Conservation (phyloP, 192 early-diverging fungal species). For the Gamsiella multidivaricata region DNA sequence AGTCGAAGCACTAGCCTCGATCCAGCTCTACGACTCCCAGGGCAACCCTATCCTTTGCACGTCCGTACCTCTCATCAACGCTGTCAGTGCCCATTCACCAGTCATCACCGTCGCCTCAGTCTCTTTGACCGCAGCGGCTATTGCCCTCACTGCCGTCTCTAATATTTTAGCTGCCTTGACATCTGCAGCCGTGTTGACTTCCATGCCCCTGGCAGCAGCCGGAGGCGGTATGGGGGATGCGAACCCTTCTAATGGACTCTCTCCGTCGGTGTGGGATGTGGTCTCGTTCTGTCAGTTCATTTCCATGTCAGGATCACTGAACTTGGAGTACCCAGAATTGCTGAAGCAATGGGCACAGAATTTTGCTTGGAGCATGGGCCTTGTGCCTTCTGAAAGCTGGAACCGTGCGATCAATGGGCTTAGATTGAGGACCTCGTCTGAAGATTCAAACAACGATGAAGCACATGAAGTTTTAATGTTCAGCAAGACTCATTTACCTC, state of each 20-base stretch:
- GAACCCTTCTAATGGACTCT: not conserved
- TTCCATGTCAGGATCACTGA: slow-evolving; percentile 45
- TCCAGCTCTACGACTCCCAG: slow-evolving; percentile 30
- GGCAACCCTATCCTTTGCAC: slow-evolving; percentile 30
- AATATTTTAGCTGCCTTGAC: slow-evolving; percentile 28
- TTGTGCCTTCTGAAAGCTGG: slow-evolving; percentile 18
- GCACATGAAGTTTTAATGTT: not conserved
- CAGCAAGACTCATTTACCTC: not conserved
- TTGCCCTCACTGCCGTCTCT: slow-evolving; percentile 20
- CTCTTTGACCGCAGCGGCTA: slow-evolving; percentile 18
- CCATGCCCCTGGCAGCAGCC: slow-evolving; percentile 16
- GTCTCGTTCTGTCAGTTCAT: slow-evolving; percentile 54
- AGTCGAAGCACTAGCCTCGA: slow-evolving; percentile 31
- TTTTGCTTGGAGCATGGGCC: slow-evolving; percentile 55
- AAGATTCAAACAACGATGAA: not conserved
- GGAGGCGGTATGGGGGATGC: slow-evolving; percentile 2
- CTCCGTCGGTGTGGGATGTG: slow-evolving; percentile 43
- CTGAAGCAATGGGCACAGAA: slow-evolving; percentile 49
- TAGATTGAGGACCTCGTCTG: slow-evolving; percentile 21
- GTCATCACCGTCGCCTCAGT: slow-evolving; percentile 31
- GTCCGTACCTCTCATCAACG: slow-evolving; percentile 30
- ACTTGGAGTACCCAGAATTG: slow-evolving; percentile 40
- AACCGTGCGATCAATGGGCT: slow-evolving; percentile 28
- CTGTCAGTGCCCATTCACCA: slow-evolving; percentile 29
- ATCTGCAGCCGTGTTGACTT: slow-evolving; percentile 22